These are phyloP conservation scores for Pseudogymnoascus sp. DNA, from an alignment of 2,329 filamentous ascomycete genomes.

Conservation along the genomic window DNA sequence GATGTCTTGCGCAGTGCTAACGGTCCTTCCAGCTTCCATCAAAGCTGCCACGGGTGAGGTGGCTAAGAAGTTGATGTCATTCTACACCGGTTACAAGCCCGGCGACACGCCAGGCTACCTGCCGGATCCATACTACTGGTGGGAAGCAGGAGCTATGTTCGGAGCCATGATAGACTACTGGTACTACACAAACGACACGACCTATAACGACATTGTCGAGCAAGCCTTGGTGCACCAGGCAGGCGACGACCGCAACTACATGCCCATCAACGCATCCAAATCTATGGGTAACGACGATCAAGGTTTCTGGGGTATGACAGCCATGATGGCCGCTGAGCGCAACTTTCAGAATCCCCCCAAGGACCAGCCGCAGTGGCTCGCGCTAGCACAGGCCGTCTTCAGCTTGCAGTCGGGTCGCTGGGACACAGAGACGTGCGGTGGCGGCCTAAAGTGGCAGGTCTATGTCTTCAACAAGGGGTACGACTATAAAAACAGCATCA, in stretches of 20 bases:
- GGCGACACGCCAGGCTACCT: conserved; percentile 44
- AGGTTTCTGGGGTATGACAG: conserved; percentile 61
- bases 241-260: conserved; percentile 47
- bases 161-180: conserved; percentile 49
- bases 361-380: conserved; percentile 56
- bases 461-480: conserved; percentile 73
- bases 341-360: conserved; percentile 49
- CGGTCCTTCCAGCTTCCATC: neutral
- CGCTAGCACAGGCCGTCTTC: conserved; percentile 69
- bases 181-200: conserved; percentile 50
- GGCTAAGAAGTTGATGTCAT: conserved; percentile 22
- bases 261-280: conserved; percentile 47
- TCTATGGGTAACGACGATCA: conserved; percentile 67
- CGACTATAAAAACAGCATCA: conserved; percentile 62
- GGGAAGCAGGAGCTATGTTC: conserved; percentile 52
- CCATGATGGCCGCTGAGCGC: conserved; percentile 61
- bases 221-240: conserved; percentile 52
- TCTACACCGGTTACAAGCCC: conserved; percentile 40
- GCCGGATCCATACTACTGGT: conserved; percentile 46
- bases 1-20: neutral
- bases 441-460: conserved; percentile 75
- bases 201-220: conserved; percentile 47
- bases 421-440: conserved; percentile 59
- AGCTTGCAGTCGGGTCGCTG: conserved; percentile 66
- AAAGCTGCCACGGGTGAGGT: neutral